These are phyloP conservation scores for Suhomyces chickasaworum DNA, from an alignment of 1,139 yeast genomes.

Conservation along the genomic window DNA sequence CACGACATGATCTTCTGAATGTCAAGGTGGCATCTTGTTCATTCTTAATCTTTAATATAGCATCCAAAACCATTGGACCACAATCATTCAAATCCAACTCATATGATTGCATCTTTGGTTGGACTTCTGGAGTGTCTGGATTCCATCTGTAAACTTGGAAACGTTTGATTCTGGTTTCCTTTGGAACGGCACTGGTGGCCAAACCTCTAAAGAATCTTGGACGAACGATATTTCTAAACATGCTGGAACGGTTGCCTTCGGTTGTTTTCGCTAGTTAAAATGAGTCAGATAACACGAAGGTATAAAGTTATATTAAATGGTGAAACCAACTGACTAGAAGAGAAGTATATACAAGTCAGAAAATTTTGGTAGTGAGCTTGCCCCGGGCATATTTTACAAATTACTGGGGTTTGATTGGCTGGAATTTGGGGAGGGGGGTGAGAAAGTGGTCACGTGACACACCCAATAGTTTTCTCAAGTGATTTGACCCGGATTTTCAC, in stretches of 20 bases:
- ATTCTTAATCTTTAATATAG: constrained; percentile 88
- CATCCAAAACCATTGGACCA: constrained; percentile 99
- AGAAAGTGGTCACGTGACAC: constrained; percentile 5
- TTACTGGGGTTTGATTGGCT: constrained; percentile 14
- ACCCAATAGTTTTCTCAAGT: no score
- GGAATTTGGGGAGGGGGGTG: background rate
- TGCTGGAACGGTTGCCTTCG: constrained; percentile 10
- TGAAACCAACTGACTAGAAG: constrained; percentile 1
- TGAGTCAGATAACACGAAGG: constrained; percentile 2
- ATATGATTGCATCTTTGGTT: constrained; percentile 85
- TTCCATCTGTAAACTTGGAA: constrained; percentile 97
- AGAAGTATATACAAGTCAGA: constrained; percentile 1
- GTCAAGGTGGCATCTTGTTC: constrained; percentile 96
- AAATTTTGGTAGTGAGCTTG: constrained; percentile 17
- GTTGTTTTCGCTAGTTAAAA: background rate
- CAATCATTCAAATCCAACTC: constrained; percentile 84
- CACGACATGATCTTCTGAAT: constrained; percentile 98
- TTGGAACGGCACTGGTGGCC: constrained; percentile 43
- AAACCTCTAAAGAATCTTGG: constrained; percentile 34
- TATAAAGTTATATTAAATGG: background rate
- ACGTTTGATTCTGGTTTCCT: constrained; percentile 61
- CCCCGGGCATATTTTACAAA: constrained; percentile 16
- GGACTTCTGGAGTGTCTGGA: constrained; percentile 93
- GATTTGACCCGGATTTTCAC: no score
- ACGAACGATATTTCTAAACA: constrained; percentile 27